phyloP scores from a whole-genome alignment of 768 basidiomycete species.

The Suillus clintonianus region DNA sequence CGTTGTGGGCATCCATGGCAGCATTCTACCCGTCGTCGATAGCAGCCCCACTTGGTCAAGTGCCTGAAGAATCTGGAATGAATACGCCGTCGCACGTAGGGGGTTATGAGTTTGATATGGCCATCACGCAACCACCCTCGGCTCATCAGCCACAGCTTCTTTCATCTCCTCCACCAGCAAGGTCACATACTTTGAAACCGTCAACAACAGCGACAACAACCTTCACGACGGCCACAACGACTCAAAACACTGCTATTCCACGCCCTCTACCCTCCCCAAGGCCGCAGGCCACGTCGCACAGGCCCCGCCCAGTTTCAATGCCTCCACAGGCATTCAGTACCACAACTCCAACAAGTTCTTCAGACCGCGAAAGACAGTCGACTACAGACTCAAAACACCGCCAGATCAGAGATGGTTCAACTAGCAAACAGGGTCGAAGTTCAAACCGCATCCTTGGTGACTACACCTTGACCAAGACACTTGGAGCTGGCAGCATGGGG shows the following conservation, averaged over 20 bases:
- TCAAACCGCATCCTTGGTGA: constrained; percentile 76
- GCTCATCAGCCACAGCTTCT: constrained; percentile 28
- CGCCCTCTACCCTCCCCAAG: constrained; percentile 34
- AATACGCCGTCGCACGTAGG: constrained; percentile 53
- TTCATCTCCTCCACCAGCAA: constrained; percentile 15
- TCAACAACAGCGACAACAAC: constrained; percentile 12
- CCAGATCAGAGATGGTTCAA: constrained; percentile 31
- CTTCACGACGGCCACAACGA: constrained; percentile 13
- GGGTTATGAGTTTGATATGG: constrained; percentile 70
- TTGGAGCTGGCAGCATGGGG: constrained; percentile 98
- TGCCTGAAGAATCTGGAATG: constrained; percentile 50
- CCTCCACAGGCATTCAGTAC: constrained; percentile 59
- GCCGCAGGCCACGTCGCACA: constrained; percentile 24
- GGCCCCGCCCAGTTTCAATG: constrained; percentile 72
- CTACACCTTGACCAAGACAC: constrained; percentile 94
- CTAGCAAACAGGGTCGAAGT: constrained; percentile 37
- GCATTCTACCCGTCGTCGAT: constrained; percentile 51
- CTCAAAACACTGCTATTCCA: constrained; percentile 31
- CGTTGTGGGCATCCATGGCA: constrained; percentile 25
- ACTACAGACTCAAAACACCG: constrained; percentile 30
- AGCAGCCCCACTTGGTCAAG: constrained; percentile 46
- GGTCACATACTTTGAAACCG: constrained; percentile 8
- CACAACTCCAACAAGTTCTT: constrained; percentile 31
- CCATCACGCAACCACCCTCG: constrained; percentile 30
- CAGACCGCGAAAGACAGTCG: constrained; percentile 32